Conservation (phyloP, 129 eudicot species). For the Solidago caesia region DNA sequence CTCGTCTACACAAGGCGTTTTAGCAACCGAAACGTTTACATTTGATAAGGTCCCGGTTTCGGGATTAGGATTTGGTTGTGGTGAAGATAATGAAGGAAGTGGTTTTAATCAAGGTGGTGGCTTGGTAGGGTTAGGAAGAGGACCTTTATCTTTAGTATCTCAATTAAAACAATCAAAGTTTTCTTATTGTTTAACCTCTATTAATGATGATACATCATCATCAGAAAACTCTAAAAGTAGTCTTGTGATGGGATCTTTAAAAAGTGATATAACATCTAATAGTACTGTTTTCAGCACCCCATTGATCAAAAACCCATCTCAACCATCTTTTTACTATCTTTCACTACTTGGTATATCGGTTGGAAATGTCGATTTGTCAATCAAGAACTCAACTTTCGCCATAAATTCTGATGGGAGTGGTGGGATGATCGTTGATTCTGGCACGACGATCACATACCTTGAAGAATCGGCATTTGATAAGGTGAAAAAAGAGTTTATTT, state of each 20-base stretch:
- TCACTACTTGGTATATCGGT: constrained; percentile 70
- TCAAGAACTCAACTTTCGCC: constrained; percentile 43
- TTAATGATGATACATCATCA: constrained; percentile 42
- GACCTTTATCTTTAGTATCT: constrained; percentile 72
- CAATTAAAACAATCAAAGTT: constrained; percentile 69
- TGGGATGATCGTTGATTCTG: constrained; percentile 83
- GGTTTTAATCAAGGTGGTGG: constrained; percentile 85
- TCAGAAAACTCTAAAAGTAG: constrained; percentile 46
- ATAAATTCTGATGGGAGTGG: constrained; percentile 63
- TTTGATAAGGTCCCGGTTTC: constrained; percentile 52
- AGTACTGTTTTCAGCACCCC: constrained; percentile 42
- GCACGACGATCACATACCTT: constrained; percentile 77
- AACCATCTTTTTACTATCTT: constrained; percentile 80
- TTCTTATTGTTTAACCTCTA: constrained; percentile 72
- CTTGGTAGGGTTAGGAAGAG: constrained; percentile 84
- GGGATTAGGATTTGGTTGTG: constrained; percentile 74
- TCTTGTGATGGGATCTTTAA: constrained; percentile 57
- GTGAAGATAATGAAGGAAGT: constrained; percentile 66
- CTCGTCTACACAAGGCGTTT: constrained; percentile 61
- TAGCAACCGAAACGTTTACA: constrained; percentile 70
- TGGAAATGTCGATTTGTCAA: constrained; percentile 54
- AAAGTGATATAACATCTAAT: not conserved
- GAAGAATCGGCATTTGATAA: constrained; percentile 50
- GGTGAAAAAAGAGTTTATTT: constrained; percentile 48
- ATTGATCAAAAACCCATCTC: constrained; percentile 52